phyloP scores from a whole-genome alignment of 306 rosid genomes.

The Crotalaria pallida region DNA sequence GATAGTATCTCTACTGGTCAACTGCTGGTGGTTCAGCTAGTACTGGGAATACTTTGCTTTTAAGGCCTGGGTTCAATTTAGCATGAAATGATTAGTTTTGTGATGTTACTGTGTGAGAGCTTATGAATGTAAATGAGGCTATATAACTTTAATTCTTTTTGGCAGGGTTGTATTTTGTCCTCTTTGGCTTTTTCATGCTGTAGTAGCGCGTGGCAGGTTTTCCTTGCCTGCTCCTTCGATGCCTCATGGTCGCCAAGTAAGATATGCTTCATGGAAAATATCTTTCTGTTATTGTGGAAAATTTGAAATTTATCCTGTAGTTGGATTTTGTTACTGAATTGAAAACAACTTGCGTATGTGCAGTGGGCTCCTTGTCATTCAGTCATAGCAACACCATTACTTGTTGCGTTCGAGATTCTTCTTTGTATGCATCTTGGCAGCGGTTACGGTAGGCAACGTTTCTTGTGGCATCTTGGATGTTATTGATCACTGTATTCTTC shows the following conservation, averaged over 20 bases:
- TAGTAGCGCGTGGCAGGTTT: slow-evolving; percentile 80
- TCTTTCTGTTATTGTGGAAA: slow-evolving; percentile 4
- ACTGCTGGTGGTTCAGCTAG: background rate
- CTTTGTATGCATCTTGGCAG: slow-evolving; percentile 73
- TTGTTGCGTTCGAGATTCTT: slow-evolving; percentile 87
- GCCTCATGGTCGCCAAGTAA: slow-evolving; percentile 83
- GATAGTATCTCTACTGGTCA: background rate
- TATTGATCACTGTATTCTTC: background rate
- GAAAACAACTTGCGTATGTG: slow-evolving; percentile 18
- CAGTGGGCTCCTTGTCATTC: slow-evolving; percentile 99
- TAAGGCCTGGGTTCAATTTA: background rate
- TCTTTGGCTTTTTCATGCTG: slow-evolving; percentile 75
- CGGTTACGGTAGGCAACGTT: slow-evolving; percentile 50
- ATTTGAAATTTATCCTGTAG: slow-evolving; percentile 10
- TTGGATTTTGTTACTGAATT: slow-evolving; percentile 3
- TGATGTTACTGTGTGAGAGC: background rate
- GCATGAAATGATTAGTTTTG: background rate
- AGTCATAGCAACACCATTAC: slow-evolving; percentile 68
- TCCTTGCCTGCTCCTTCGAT: slow-evolving; percentile 86
- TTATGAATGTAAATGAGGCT: background rate
- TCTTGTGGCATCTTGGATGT: background rate
- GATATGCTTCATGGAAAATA: slow-evolving; percentile 22
- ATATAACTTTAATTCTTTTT: slow-evolving; percentile 6
- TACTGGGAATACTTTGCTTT: background rate
- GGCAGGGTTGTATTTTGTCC: slow-evolving; percentile 68